Percentiles rank a stretch among this genome's conserved stretches.
Evolutionary conservation across 1,139 yeast genomes (phyloP).

Genomic region (Nadsonia starkeyi-henricii): DNA sequence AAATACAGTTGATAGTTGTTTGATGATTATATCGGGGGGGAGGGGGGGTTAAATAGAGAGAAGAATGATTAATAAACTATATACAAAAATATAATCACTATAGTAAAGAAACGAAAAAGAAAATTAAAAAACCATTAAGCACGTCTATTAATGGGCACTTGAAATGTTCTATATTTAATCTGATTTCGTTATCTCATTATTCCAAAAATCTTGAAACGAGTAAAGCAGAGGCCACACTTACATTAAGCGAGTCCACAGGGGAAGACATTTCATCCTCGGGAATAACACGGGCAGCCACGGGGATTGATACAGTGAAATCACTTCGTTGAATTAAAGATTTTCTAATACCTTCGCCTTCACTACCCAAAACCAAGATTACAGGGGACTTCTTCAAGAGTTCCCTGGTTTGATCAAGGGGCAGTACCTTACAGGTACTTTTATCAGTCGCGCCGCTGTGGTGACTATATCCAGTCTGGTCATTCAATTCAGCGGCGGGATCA

Average conservation of each 20-base stretch:
- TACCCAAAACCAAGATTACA: slow-evolving; percentile 60
- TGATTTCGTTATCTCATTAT: neutral
- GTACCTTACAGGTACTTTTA: neutral
- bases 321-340: slow-evolving; percentile 48
- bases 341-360: slow-evolving; percentile 75
- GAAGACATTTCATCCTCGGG: slow-evolving; percentile 16
- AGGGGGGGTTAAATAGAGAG: too few species aligned
- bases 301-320: slow-evolving; percentile 48
- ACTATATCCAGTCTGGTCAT: slow-evolving; percentile 7
- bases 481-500: slow-evolving; percentile 16
- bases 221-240: slow-evolving; percentile 76
- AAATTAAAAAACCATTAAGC: too few species aligned
- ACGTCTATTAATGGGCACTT: too few species aligned
- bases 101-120: too few species aligned
- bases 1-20: too few species aligned
- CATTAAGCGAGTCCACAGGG: slow-evolving; percentile 66
- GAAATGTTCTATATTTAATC: too few species aligned
- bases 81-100: too few species aligned
- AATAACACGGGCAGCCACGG: slow-evolving; percentile 10
- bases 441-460: neutral
- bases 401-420: neutral
- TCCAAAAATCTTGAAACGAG: slow-evolving; percentile 34
- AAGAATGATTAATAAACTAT: too few species aligned
- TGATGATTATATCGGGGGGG: too few species aligned
- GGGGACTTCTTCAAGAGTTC: slow-evolving; percentile 28